Evolutionary conservation across 331 rosid species (phyloP).

Genomic region (Rosa hybrid): DNA sequence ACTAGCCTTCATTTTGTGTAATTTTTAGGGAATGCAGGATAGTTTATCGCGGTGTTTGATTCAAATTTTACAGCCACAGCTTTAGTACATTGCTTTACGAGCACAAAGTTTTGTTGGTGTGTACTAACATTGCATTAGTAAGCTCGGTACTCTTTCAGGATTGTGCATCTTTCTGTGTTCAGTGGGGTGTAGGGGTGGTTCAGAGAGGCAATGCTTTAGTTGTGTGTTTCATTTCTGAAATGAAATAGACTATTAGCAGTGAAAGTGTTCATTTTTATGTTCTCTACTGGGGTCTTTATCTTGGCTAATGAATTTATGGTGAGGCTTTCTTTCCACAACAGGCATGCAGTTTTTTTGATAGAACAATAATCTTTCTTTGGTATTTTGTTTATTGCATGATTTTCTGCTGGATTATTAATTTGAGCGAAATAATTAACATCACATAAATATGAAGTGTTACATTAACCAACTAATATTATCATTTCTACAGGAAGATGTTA

Average conservation of each 20-base stretch:
- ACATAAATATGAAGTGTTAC: background rate
- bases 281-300: background rate
- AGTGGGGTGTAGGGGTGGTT: background rate
- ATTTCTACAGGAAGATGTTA: constrained; percentile 67
- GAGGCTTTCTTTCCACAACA: background rate
- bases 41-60: background rate
- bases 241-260: background rate
- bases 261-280: background rate
- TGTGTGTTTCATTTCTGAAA: background rate
- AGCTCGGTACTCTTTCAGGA: background rate
- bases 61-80: background rate
- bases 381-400: background rate
- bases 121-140: background rate
- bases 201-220: background rate
- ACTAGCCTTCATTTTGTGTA: background rate
- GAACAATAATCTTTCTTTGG: background rate
- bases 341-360: background rate
- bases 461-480: background rate
- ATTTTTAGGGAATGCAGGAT: background rate
- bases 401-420: background rate
- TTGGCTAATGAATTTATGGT: constrained; percentile 7
- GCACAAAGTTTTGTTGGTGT: background rate
- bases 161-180: constrained; percentile 1
- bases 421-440: background rate
- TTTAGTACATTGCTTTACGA: background rate